A percentile compares a stretch with the other conserved stretches of the same genome.
phyloP scores from a whole-genome alignment of 495 filamentous ascomycete genomes.

The Beverwykella pulmonaria region DNA sequence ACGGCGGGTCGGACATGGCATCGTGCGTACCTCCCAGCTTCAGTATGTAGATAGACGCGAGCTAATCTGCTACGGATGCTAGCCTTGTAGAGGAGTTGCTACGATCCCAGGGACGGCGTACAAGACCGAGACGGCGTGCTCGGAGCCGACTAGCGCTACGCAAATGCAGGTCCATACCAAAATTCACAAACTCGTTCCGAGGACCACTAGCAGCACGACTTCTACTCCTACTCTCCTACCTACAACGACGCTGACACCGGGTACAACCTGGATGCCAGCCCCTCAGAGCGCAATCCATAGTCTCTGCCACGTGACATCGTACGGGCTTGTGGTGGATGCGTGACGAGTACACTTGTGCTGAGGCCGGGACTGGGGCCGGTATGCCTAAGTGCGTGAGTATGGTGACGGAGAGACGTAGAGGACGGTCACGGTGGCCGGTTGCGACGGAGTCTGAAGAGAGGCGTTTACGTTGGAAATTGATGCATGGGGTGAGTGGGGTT shows the following conservation, averaged over 20 bases:
- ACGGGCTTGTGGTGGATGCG: neutral
- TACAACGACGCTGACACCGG: neutral
- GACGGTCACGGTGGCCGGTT: neutral
- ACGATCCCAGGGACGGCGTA: neutral
- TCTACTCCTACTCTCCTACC: neutral
- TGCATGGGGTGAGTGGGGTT: neutral
- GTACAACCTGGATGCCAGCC: neutral
- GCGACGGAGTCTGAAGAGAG: neutral
- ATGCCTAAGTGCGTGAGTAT: too few species aligned
- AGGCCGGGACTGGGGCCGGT: too few species aligned
- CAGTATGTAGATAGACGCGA: neutral
- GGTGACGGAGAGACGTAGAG: too few species aligned
- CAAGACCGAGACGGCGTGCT: neutral
- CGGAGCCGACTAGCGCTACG: neutral
- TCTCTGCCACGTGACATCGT: neutral
- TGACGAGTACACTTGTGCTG: too few species aligned
- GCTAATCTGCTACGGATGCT: neutral
- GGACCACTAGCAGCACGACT: too few species aligned
- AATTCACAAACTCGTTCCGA: too few species aligned
- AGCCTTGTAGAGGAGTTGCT: conserved; percentile 20
- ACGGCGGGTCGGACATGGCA: conserved; percentile 11
- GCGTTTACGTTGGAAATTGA: neutral
- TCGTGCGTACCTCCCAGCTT: conserved; percentile 4
- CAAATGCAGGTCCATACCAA: too few species aligned
- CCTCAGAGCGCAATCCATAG: neutral